A percentile compares a stretch with the other conserved stretches of the same genome.
Conservation (phyloP, 192 early-diverging fungal genomes). For the Spizellomyces sp. region DNA sequence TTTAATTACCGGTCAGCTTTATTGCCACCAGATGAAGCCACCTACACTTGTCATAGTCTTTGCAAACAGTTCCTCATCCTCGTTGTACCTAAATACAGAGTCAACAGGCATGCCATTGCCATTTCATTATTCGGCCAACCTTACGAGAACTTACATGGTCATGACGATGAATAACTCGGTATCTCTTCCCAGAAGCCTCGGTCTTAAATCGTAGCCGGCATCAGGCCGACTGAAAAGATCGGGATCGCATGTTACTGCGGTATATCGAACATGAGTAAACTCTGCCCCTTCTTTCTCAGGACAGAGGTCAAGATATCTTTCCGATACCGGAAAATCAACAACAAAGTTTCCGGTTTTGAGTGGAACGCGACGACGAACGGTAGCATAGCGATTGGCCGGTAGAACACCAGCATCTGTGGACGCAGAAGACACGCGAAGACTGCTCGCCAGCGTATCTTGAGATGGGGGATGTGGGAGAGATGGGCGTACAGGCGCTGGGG, state of each 20-base stretch:
- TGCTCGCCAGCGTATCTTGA: neutral
- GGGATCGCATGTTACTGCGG: conserved; percentile 83
- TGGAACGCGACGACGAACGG: conserved; percentile 28
- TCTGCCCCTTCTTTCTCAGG: conserved; percentile 27
- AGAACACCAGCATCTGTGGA: conserved; percentile 6
- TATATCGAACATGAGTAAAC: conserved; percentile 69
- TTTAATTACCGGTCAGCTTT: neutral
- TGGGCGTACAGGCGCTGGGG: neutral
- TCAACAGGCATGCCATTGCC: neutral
- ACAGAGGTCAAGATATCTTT: conserved; percentile 33
- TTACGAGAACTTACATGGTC: conserved; percentile 76
- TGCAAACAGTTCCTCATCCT: conserved; percentile 89
- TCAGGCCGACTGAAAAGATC: conserved; percentile 66
- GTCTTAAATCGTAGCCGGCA: conserved; percentile 69
- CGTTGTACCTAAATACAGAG: conserved; percentile 73
- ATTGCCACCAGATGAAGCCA: conserved; percentile 35
- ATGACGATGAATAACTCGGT: conserved; percentile 90
- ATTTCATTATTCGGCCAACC: conserved; percentile 40
- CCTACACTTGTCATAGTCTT: conserved; percentile 78
- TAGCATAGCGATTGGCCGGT: neutral
- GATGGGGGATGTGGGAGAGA: neutral
- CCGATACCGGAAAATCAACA: conserved; percentile 48
- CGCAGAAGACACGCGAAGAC: neutral
- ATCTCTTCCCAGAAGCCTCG: conserved; percentile 59
- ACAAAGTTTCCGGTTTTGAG: conserved; percentile 50